These are phyloP conservation scores for Coniochaeta ligniaria DNA, from an alignment of 2,329 filamentous ascomycete species.

Conservation along the genomic window DNA sequence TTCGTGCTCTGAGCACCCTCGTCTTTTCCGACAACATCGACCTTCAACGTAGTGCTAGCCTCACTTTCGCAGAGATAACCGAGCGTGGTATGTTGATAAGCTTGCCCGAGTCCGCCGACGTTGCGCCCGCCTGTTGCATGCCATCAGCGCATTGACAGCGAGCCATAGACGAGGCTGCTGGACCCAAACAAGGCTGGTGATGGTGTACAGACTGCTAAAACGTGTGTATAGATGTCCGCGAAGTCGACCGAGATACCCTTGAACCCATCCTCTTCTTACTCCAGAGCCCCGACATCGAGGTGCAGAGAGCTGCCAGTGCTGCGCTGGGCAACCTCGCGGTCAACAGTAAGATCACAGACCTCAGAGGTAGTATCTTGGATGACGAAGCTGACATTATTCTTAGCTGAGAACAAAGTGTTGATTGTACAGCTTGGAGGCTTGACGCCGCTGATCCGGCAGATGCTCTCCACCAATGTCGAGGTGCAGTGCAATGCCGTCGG, in stretches of 20 bases:
- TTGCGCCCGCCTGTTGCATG: neutral
- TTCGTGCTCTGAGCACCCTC: constrained; percentile 87
- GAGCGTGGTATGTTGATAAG: constrained; percentile 68
- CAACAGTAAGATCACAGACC: constrained; percentile 62
- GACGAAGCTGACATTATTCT: constrained; percentile 30
- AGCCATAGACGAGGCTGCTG: neutral
- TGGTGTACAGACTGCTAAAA: neutral
- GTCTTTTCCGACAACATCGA: constrained; percentile 99
- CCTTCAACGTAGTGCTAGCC: constrained; percentile 89
- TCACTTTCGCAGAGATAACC: constrained; percentile 98
- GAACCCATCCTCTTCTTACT: constrained; percentile 94
- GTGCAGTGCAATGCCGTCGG: constrained; percentile 99
- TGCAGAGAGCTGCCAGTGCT: constrained; percentile 92
- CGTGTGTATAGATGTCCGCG: constrained; percentile 71
- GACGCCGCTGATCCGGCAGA: constrained; percentile 88
- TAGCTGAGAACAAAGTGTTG: constrained; percentile 94
- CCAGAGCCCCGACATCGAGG: constrained; percentile 92
- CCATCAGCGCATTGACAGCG: neutral
- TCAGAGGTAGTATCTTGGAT: neutral
- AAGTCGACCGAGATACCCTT: constrained; percentile 90
- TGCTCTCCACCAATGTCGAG: constrained; percentile 96
- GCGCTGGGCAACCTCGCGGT: constrained; percentile 94
- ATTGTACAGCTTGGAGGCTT: constrained; percentile 91
- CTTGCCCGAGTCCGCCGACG: neutral
- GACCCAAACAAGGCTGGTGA: neutral